These are phyloP conservation scores for Rhizoctonia solani DNA, from an alignment of 1,284 basidiomycete genomes.

Conservation along the genomic window DNA sequence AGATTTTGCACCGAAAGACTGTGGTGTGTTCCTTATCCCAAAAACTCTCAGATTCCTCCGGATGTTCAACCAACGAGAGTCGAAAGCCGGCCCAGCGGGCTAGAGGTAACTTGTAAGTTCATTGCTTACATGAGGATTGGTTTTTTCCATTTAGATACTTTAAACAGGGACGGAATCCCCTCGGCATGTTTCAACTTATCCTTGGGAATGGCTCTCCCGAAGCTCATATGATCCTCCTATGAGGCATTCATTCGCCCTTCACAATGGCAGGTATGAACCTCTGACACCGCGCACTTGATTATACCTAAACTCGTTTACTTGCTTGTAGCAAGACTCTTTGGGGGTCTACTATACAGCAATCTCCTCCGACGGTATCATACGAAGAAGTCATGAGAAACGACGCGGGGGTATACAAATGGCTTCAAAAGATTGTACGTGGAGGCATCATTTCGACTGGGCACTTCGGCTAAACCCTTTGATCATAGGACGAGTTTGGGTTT, in stretches of 20 bases:
- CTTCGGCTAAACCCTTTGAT: neutral
- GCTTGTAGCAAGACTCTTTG: constrained; percentile 70
- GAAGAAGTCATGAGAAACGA: constrained; percentile 77
- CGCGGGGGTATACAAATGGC: constrained; percentile 75
- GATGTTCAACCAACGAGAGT: constrained; percentile 71
- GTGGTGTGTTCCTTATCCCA: constrained; percentile 22
- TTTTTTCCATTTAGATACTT: neutral
- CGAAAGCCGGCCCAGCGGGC: constrained; percentile 63
- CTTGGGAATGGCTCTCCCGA: constrained; percentile 80
- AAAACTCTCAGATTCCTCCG: constrained; percentile 63
- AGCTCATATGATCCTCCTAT: constrained; percentile 75
- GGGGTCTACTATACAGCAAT: constrained; percentile 75
- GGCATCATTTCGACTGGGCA: neutral
- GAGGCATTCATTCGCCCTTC: neutral
- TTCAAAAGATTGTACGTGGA: constrained; percentile 74
- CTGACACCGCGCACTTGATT: too few species aligned
- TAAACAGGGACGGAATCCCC: constrained; percentile 61
- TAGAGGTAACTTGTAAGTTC: constrained; percentile 67
- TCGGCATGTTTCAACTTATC: constrained; percentile 77
- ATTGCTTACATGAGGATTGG: neutral
- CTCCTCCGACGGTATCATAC: constrained; percentile 77
- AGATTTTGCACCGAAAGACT: neutral
- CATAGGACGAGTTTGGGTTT: constrained; percentile 83
- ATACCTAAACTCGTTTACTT: constrained; percentile 22
- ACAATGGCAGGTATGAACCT: neutral